Evolutionary conservation across 805 yeast species (phyloP), one percentile per base, ranked within the genome.

Genomic region (Schizosaccharomyces japonicus): DNA sequence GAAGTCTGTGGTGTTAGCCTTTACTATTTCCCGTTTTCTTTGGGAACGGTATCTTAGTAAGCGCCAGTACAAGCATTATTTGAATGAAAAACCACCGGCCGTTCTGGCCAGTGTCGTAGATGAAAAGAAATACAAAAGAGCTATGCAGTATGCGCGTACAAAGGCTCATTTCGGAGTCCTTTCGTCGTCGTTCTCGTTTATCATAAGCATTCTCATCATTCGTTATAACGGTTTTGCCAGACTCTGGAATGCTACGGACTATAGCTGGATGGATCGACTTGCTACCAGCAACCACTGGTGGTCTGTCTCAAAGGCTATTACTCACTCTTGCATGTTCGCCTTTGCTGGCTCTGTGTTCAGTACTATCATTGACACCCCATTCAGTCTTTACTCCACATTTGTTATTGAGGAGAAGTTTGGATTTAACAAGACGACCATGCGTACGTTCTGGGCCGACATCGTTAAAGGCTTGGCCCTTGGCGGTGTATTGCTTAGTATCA

Each of bases 361-460:
- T 6, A 65, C 76, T 2, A 47, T 82, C 2, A 50, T 75, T 28
- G 66, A 72, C 2, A 59, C 80, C 48, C 98, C 98, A 3, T 58
- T 76, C 21, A 67, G 76, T 7, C 76, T 79, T 60, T 85, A 84
- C 63, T 66, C 71, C 50, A 78, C 79, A 55, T 90, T 90, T 65
- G 85, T 84, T 13, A 68, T 90, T 54, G 98, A 90, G 63, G 94
- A 87, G 60, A 74, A 74, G 62, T 87, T 70, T 57, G 98, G 98
- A 1, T 90, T 90, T 66, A 90, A 90, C 66, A 90, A 90, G 63
- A 69, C 73, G 54, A 87, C 95, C 2, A 51, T 69, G 15, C 63
- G 66, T 47, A 66, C 83, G 47, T 90, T 92, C 80, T 49, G 80
- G 25, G 58, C 71, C 25, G 99, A 90, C 61, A 64, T 67, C 52